Evolutionary conservation across 257 asterid genomes (phyloP), one percentile per base, ranked within the genome.

Genomic region (Phtheirospermum japonicum): DNA sequence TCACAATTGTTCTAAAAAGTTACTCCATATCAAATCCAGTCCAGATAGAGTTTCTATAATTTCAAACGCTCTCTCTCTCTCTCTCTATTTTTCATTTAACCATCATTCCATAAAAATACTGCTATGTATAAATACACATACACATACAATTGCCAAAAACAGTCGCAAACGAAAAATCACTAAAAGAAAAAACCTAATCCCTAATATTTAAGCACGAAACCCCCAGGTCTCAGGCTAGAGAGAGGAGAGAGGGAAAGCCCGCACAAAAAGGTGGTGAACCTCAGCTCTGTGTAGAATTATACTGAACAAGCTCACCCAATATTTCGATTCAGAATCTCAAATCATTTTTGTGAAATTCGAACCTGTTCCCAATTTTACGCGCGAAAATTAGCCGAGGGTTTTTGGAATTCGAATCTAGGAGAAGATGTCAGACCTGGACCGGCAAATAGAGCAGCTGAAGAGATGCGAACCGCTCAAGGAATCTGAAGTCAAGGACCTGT

Each of bases 401-500:
- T 46, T 12, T 13, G 45, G 58, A 23, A 59, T 6, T 52, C 12
- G 70, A 65, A 45, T 65, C 59, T 58, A 63, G 26, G 64, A 77
- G 66, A 77, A 56, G 75, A 86, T 82, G 95, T 92, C 99, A 28
- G 97, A 92, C 86, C 89, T 92, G 54, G 96, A 92, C 76, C 85
- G 84, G 68, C 99, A 92, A 69, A 92, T 89, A 30, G 96, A 89
- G 80, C 97, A 86, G 83, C 83, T 92, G 34, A 92, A 86, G 74
- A 67, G 95, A 75, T 91, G 98, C 75, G 97, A 91, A 50, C 94
- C 96, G 62, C 81, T 91, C 9, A 74, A 74, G 60, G 98, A 91
- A 65, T 84, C 89, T 5, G 90, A 91, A 77, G 98, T 91, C 8
- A 91, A 91, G 75, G 79, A 83, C 39, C 88, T 91, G 10, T 91